Conservation (phyloP, 2,329 filamentous ascomycete species). For the Fusarium neocosmosporiellum region DNA sequence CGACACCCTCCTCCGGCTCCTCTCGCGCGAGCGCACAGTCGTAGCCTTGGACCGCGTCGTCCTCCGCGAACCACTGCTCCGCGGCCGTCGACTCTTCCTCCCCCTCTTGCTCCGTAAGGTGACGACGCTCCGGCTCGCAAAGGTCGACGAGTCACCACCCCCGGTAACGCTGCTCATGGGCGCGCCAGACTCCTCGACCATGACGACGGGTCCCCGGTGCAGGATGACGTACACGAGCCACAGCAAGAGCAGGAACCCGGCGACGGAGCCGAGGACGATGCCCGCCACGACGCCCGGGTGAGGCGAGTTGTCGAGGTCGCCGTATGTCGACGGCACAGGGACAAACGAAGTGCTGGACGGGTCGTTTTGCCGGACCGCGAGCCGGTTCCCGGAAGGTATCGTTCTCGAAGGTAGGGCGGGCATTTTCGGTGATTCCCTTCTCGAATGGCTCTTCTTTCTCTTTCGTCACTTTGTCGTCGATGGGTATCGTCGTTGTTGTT, state of each 20-base stretch:
- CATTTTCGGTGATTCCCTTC: constrained; percentile 10
- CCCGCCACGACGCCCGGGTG: constrained; percentile 56
- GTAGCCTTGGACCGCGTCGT: constrained; percentile 40
- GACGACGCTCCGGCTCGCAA: constrained; percentile 24
- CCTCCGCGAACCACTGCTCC: constrained; percentile 25
- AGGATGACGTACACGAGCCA: constrained; percentile 63
- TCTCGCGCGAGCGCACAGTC: constrained; percentile 28
- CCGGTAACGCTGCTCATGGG: constrained; percentile 36
- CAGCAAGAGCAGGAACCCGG: constrained; percentile 64
- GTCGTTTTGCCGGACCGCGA: constrained; percentile 36
- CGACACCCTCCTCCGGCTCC: constrained; percentile 32
- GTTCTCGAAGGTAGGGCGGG: constrained; percentile 30
- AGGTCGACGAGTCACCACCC: constrained; percentile 33
- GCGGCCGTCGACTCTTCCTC: constrained; percentile 20
- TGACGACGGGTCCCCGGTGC: constrained; percentile 53
- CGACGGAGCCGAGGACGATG: constrained; percentile 59
- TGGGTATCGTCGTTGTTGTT: background rate
- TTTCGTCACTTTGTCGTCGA: background rate
- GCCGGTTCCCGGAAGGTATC: constrained; percentile 21
- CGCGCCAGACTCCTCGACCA: constrained; percentile 32
- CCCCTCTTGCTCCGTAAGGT: constrained; percentile 38
- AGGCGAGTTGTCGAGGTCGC: constrained; percentile 51
- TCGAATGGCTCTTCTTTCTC: background rate
- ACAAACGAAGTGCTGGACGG: constrained; percentile 38
- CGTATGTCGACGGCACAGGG: constrained; percentile 52